These are phyloP conservation scores for Avicennia marina DNA, from an alignment of 257 asterid species.

Conservation along the genomic window DNA sequence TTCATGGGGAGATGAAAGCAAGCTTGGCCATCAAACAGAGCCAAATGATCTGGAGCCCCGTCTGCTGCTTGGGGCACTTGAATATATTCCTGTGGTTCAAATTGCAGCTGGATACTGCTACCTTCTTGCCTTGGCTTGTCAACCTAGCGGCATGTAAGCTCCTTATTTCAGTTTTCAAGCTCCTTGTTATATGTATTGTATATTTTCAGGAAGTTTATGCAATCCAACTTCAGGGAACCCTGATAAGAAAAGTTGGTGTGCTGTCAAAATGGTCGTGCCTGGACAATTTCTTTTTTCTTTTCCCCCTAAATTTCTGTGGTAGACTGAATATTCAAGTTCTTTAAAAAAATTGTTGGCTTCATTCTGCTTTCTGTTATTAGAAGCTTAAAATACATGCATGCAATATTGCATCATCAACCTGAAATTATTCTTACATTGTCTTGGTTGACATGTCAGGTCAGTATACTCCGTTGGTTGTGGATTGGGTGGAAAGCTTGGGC, in stretches of 20 bases:
- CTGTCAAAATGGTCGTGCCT: too few species aligned
- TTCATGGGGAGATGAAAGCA: conserved; percentile 92
- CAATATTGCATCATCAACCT: too few species aligned
- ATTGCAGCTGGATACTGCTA: conserved; percentile 99
- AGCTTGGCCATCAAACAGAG: conserved; percentile 92
- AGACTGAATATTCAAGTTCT: too few species aligned
- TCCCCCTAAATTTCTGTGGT: too few species aligned
- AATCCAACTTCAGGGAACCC: neutral
- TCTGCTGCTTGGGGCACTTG: conserved; percentile 78
- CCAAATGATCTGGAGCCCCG: conserved; percentile 79
- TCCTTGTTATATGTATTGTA: neutral
- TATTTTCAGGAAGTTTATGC: neutral
- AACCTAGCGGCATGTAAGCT: conserved; percentile 90
- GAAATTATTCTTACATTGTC: too few species aligned
- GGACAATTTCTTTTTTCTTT: too few species aligned
- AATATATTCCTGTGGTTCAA: conserved; percentile 84
- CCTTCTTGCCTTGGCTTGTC: conserved; percentile 96
- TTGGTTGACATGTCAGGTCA: conserved; percentile 53
- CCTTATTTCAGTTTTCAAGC: conserved; percentile 12
- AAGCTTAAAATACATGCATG: too few species aligned
- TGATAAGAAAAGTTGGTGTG: too few species aligned
- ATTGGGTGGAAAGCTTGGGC: conserved; percentile 98
- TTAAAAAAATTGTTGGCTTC: too few species aligned
- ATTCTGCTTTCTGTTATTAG: too few species aligned
- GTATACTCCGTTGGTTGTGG: conserved; percentile 99